Conservation (phyloP, 1,139 yeast genomes). For the Sugiyamaella novakii region DNA sequence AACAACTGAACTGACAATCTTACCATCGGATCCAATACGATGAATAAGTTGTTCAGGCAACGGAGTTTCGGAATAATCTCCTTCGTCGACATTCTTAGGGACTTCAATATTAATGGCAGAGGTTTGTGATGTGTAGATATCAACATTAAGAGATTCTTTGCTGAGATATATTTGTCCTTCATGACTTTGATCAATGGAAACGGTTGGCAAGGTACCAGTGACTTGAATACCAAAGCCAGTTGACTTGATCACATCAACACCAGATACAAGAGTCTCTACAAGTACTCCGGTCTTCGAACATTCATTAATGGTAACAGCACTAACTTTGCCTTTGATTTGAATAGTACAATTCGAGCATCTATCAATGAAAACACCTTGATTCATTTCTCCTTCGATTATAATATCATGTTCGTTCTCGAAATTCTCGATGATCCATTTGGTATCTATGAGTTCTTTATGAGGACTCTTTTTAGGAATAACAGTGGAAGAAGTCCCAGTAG, state of each 20-base stretch:
- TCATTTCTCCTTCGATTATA: slow-evolving; percentile 74
- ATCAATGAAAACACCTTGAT: slow-evolving; percentile 87
- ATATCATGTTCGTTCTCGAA: slow-evolving; percentile 62
- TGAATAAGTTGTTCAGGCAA: slow-evolving; percentile 90
- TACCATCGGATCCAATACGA: slow-evolving; percentile 48
- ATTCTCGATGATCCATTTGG: slow-evolving; percentile 88
- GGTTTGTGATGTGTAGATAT: slow-evolving; percentile 79
- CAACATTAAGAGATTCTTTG: slow-evolving; percentile 66
- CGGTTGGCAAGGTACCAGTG: slow-evolving; percentile 74
- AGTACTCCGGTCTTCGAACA: slow-evolving; percentile 74
- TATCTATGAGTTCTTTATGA: slow-evolving; percentile 75
- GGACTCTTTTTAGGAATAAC: slow-evolving; percentile 57
- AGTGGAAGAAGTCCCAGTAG: slow-evolving; percentile 36
- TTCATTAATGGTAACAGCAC: slow-evolving; percentile 79
- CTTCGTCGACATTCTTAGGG: slow-evolving; percentile 59
- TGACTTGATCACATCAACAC: slow-evolving; percentile 85
- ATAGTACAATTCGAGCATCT: slow-evolving; percentile 72
- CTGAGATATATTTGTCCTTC: slow-evolving; percentile 82
- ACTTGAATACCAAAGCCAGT: slow-evolving; percentile 83
- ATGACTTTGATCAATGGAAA: slow-evolving; percentile 85
- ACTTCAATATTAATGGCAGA: slow-evolving; percentile 83
- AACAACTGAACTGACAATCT: slow-evolving; percentile 49
- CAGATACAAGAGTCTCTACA: slow-evolving; percentile 81
- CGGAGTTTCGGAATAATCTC: slow-evolving; percentile 72
- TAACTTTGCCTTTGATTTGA: slow-evolving; percentile 87